Evolutionary conservation across 441 rosid genomes (phyloP).

Genomic region (Syzygium syzygioides): DNA sequence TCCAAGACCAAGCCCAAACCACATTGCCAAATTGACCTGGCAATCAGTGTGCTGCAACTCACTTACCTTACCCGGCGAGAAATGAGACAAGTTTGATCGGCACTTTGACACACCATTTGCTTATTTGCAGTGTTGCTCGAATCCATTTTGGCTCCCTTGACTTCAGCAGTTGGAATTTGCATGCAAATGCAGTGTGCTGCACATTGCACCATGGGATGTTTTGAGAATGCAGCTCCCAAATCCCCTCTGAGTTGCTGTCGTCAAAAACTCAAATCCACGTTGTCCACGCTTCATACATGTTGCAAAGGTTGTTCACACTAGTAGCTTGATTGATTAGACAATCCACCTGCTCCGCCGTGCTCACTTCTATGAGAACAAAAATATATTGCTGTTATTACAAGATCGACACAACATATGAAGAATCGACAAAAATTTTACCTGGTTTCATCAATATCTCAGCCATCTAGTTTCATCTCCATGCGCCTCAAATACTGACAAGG

Average conservation of each 20-base stretch:
- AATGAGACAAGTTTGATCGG: neutral
- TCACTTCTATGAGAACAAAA: slow-evolving; percentile 44
- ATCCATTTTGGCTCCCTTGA: neutral
- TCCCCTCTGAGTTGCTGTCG: neutral
- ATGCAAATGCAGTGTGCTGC: neutral
- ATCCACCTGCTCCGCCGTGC: slow-evolving; percentile 79
- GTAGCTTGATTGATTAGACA: slow-evolving; percentile 83
- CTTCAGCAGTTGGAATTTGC: neutral
- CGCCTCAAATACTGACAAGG: slow-evolving; percentile 70
- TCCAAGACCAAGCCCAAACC: neutral
- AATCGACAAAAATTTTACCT: slow-evolving; percentile 33
- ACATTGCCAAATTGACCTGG: neutral
- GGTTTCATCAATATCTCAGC: slow-evolving; percentile 59
- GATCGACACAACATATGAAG: neutral
- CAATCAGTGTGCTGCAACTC: neutral
- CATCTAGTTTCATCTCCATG: slow-evolving; percentile 87
- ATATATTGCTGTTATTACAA: neutral
- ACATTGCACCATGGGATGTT: neutral
- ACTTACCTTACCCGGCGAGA: neutral
- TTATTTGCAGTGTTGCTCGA: neutral
- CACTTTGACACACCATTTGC: neutral
- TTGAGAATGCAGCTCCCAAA: neutral
- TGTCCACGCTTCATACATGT: slow-evolving; percentile 99
- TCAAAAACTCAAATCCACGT: slow-evolving; percentile 73
- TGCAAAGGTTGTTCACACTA: slow-evolving; percentile 88